Base-by-base conservation (phyloP, 108 stramenopile species). In the Fragilariopsis cylindrus region DNA sequence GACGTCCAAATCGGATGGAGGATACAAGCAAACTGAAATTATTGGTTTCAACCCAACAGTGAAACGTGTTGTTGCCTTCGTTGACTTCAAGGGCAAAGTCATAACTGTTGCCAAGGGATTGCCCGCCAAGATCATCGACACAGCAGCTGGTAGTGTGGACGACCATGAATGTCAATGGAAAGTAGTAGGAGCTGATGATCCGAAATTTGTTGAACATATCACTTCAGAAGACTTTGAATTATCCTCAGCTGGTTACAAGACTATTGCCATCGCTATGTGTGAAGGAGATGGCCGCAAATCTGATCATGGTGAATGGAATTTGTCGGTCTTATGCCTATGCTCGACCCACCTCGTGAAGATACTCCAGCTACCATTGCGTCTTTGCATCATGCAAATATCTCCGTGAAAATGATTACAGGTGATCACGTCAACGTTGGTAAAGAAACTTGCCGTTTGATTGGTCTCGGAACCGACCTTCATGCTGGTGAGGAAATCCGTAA, bases 381-480 rank as follows among this genome's bases (percentile, higher is more conserved):
- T 7, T 80, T 89, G 15, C 83, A 83, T 52, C 83, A 80, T 52
- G 86, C 86, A 49, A 92, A 92, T 67, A 83, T 95, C 47, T 79
- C 75, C 7, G 90, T 95, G 45, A 95, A 95, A 69, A 95, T 95
- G 93, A 91, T 95, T 40, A 95, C 93, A 15, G 93, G 93, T 39
- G 93, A 95, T 60, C 91, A 92, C 60, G 77, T 60, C n/a, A 87
- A 85, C 53, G 84, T 87, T 63, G 87, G 83, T 12, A 82, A 74
- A 45, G 87, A 87, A 65, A 87, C 87, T 9, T 78, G 83, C 41
- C 81, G 84, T 48, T 77, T 89, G 42, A 86, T 95, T 57, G 89
- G 82, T 40, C 74, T 70, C n/a, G 58, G 77, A 15, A 75, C 77
- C 50, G 54, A 74, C 68, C 68, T 79, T 44, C 77, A 43, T 65